phyloP scores from a whole-genome alignment of 2,329 filamentous ascomycete genomes.

The Pseudomassariella vexata region DNA sequence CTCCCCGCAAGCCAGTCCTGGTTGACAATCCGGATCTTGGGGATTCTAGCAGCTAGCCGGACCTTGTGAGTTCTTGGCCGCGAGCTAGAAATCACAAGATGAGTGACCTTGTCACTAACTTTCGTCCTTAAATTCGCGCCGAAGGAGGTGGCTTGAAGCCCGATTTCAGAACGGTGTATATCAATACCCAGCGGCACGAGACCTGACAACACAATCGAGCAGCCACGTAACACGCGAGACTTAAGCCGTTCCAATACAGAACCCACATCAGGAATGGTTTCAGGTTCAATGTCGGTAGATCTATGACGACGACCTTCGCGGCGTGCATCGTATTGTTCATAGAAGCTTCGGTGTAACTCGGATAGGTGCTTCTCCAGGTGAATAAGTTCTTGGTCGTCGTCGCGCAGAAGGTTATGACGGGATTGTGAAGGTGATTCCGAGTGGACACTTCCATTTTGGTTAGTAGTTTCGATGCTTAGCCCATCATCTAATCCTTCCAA shows the following conservation, averaged over 20 bases:
- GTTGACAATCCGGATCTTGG: constrained; percentile 83
- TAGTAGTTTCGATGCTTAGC: constrained; percentile 13
- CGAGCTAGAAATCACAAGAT: constrained; percentile 65
- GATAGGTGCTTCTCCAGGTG: constrained; percentile 72
- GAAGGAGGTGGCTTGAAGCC: constrained; percentile 79
- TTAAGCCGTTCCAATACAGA: constrained; percentile 81
- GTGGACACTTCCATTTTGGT: constrained; percentile 17
- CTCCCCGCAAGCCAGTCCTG: constrained; percentile 85
- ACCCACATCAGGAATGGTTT: constrained; percentile 76
- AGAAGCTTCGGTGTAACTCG: constrained; percentile 73
- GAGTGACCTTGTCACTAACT: constrained; percentile 60
- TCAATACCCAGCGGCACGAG: constrained; percentile 79
- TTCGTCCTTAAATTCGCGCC: constrained; percentile 60
- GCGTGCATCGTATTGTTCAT: constrained; percentile 69
- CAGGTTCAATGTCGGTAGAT: constrained; percentile 32
- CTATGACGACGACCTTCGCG: constrained; percentile 36
- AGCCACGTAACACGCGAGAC: constrained; percentile 64
- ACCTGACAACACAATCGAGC: constrained; percentile 82
- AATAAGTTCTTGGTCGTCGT: constrained; percentile 79
- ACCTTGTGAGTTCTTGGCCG: constrained; percentile 85
- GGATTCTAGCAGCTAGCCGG: constrained; percentile 72
- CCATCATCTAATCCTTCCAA: constrained; percentile 3
- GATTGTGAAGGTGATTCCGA: constrained; percentile 31
- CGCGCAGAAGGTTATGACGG: constrained; percentile 73
- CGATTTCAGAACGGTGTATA: constrained; percentile 77